Conservation (phyloP, 129 eudicot species). For the Glebionis coronaria region DNA sequence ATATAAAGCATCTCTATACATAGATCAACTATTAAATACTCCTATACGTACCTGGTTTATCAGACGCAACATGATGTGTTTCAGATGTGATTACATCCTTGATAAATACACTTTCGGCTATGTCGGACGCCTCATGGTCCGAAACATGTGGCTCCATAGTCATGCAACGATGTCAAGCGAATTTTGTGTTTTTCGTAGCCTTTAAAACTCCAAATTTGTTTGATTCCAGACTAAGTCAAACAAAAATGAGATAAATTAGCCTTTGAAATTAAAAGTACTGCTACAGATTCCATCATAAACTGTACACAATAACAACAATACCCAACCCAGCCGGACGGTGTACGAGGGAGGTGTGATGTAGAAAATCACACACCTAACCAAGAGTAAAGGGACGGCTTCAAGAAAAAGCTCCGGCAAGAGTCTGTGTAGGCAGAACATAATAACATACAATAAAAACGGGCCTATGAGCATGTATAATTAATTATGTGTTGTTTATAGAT, state of each 20-base stretch:
- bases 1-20: not conserved
- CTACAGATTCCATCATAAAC: no score
- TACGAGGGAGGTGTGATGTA: no score
- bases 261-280: no score
- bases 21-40: conserved; percentile 1
- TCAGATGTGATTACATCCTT: conserved; percentile 50
- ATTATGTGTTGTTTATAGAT: no score
- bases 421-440: no score
- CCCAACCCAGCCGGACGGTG: no score
- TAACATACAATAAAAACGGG: no score
- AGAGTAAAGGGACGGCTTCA: no score
- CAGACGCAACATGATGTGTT: conserved; percentile 45
- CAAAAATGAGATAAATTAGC: not conserved
- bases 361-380: no score
- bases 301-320: no score
- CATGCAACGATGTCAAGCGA: conserved; percentile 32
- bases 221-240: conserved; percentile 16
- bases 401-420: no score
- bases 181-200: conserved; percentile 22
- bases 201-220: conserved; percentile 10
- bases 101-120: conserved; percentile 29
- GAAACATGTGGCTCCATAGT: conserved; percentile 57
- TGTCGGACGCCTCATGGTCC: conserved; percentile 24
- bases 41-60: conserved; percentile 54
- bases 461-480: no score